phyloP scores from a whole-genome alignment of 805 yeast species.

The Ogataea henricii region DNA sequence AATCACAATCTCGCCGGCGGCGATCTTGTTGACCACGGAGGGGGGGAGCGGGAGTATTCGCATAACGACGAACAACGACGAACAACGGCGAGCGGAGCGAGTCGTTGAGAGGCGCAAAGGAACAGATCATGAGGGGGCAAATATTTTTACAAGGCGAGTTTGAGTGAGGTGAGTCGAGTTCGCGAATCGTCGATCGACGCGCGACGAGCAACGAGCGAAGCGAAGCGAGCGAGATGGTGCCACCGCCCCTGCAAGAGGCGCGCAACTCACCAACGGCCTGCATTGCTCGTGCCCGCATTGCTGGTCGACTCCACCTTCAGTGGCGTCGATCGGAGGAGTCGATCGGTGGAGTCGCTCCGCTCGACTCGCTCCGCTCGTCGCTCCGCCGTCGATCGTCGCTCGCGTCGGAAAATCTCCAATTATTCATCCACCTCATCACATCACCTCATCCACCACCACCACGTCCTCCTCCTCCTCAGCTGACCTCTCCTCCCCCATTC shows the following conservation, averaged over 20 bases:
- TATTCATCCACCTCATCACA: too few species aligned
- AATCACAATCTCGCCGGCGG: slow-evolving; percentile 95
- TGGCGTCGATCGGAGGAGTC: too few species aligned
- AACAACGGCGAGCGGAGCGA: neutral
- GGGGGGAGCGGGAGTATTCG: slow-evolving; percentile 50
- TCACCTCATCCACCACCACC: neutral
- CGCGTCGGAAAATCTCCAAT: neutral
- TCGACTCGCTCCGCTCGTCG: neutral
- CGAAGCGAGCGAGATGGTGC: too few species aligned
- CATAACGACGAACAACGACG: slow-evolving; percentile 1
- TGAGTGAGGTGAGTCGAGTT: too few species aligned
- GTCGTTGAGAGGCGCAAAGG: neutral
- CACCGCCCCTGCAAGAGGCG: too few species aligned
- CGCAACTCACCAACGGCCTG: too few species aligned
- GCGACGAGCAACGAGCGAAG: too few species aligned
- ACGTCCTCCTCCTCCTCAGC: neutral
- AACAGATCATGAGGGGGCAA: too few species aligned
- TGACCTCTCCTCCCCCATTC: neutral
- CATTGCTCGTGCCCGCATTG: too few species aligned
- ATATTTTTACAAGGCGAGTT: too few species aligned
- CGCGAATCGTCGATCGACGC: slow-evolving; percentile 7
- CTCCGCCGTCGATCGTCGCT: neutral
- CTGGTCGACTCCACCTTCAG: too few species aligned
- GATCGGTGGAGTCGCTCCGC: too few species aligned
- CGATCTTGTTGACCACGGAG: slow-evolving; percentile 83